Conservation (phyloP, 257 asterid genomes). For the Buddleja alternifolia region DNA sequence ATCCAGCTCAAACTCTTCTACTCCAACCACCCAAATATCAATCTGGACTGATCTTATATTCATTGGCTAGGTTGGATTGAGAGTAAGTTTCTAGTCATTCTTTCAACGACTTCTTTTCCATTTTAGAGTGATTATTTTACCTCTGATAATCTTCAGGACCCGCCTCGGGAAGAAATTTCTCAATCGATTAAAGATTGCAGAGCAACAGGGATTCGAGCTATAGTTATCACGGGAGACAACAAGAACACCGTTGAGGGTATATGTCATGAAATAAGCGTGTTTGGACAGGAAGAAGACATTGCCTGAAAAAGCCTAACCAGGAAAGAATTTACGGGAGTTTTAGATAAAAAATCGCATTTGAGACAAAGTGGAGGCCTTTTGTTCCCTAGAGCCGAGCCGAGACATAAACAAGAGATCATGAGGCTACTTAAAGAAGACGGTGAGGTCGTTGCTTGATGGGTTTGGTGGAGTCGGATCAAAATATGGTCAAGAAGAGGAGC, state of each 20-base stretch:
- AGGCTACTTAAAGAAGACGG: conserved; percentile 64
- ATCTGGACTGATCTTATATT: conserved; percentile 3
- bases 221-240: conserved; percentile 1
- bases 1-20: neutral
- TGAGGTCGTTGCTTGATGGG: conserved; percentile 71
- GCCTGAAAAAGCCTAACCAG: conserved; percentile 59
- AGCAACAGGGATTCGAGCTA: neutral
- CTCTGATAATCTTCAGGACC: neutral
- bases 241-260: neutral
- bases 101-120: too few relatives aligned
- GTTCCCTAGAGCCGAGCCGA: conserved; percentile 73
- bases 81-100: neutral
- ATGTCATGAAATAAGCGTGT: conserved; percentile 68
- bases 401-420: conserved; percentile 71
- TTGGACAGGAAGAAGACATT: conserved; percentile 52
- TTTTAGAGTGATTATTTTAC: too few relatives aligned
- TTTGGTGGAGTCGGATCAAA: too few relatives aligned
- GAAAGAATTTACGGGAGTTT: conserved; percentile 53
- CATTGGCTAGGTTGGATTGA: neutral
- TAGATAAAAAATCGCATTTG: conserved; percentile 43
- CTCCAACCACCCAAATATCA: neutral
- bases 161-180: neutral
- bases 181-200: conserved; percentile 1
- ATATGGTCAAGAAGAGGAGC: too few relatives aligned
- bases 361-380: conserved; percentile 63